Evolutionary conservation across 2,329 filamentous ascomycete genomes (phyloP), one percentile per base, ranked within the genome.

Genomic region (Beauveria varroae): DNA sequence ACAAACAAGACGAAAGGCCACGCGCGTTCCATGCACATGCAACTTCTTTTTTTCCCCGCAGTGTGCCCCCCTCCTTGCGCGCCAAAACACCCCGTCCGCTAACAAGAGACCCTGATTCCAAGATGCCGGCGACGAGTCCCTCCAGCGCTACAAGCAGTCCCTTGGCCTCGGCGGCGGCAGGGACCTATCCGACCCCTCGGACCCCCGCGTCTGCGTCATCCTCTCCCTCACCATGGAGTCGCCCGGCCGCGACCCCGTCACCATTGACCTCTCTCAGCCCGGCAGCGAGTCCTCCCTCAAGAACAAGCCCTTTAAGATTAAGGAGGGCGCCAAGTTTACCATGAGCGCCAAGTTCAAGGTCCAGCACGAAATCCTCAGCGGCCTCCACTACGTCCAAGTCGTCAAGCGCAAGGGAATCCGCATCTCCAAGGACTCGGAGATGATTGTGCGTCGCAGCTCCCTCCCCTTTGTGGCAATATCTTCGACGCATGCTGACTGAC

Each of bases 91-190:
- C 6, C 28, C 28, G 34, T 22, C 16, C 6, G 20, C 44, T 58
- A 41, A 50, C 46, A 28, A 50, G 20, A 18, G 1, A 18, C 43
- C 26, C 26, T 5, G 2, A 16, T 70, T n/a, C 44, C 10, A 87
- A 87, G 81, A 87, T 70, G 80, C 82, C 67, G 79, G 90, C 70
- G 95, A 99, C 75, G 93, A 98, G 77, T 95, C 93, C 64, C 88
- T 99, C 70, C 90, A 96, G 78, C 89, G 93, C 71, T 99, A 96
- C 89, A 99, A 99, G 82, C 86, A 93, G 72, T 98, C 93, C 14
- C 88, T 99, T 64, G 95, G 95, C 68, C 86, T 98, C 63, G 86
- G 87, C 65, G 86, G 86, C 68, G 88, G 89, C 71, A 85, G 82
- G 54, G 83, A 88, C 68, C 83, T 91, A 63, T 89, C 86, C 61